Percentiles rank a stretch among this genome's conserved stretches.
Conservation (phyloP, 2,329 filamentous ascomycete genomes). For the Fusarium virguliforme region DNA sequence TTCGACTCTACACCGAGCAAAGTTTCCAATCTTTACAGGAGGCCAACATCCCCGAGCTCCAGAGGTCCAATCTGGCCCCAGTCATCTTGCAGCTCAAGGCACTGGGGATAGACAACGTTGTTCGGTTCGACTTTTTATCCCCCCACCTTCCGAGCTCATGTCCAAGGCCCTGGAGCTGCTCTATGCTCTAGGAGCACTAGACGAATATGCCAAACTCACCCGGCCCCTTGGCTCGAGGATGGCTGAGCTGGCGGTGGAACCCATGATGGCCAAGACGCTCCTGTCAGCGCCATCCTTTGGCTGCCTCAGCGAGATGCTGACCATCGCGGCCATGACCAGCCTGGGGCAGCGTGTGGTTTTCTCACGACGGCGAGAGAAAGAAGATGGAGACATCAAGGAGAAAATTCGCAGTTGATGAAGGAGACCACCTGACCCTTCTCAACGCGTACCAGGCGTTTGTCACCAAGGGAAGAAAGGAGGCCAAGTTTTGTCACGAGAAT, state of each 20-base stretch:
- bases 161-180: slow-evolving; percentile 90
- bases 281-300: slow-evolving; percentile 82
- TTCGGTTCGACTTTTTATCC: slow-evolving; percentile 89
- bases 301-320: slow-evolving; percentile 88
- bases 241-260: slow-evolving; percentile 93
- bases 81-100: slow-evolving; percentile 94
- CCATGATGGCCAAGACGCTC: slow-evolving; percentile 94
- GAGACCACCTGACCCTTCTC: slow-evolving; percentile 91
- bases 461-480: slow-evolving; percentile 84
- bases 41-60: slow-evolving; percentile 89
- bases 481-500: slow-evolving; percentile 90
- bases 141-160: slow-evolving; percentile 88
- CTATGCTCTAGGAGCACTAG: slow-evolving; percentile 87
- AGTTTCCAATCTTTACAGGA: slow-evolving; percentile 77
- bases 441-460: slow-evolving; percentile 95
- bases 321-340: slow-evolving; percentile 94
- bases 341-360: slow-evolving; percentile 87
- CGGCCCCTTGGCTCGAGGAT: slow-evolving; percentile 89
- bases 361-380: slow-evolving; percentile 83
- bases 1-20: slow-evolving; percentile 88
- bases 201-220: slow-evolving; percentile 92
- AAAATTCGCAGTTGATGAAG: slow-evolving; percentile 92
- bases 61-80: slow-evolving; percentile 90
- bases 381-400: slow-evolving; percentile 80
- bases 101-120: slow-evolving; percentile 93